phyloP scores from a whole-genome alignment of 805 yeast genomes.

The Candida namnaoensis region DNA sequence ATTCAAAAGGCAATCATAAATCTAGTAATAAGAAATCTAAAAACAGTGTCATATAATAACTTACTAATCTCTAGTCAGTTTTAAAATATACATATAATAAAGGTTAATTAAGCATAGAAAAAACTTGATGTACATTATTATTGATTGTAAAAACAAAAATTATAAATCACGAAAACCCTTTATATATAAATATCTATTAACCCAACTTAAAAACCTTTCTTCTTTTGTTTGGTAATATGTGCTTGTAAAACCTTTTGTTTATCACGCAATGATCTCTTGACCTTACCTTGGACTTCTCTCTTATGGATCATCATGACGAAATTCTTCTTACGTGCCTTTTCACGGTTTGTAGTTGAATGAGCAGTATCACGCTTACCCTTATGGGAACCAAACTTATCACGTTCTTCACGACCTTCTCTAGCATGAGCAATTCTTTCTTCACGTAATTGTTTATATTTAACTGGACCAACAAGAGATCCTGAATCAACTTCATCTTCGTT shows the following conservation, averaged over 20 bases:
- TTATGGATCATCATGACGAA: slow-evolving; percentile 98
- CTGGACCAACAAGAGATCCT: slow-evolving; percentile 63
- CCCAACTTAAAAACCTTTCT: slow-evolving; percentile 52
- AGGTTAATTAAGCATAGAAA: no score
- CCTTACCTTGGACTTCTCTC: slow-evolving; percentile 89
- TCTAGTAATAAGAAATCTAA: neutral
- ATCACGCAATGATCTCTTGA: slow-evolving; percentile 81
- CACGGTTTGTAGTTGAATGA: slow-evolving; percentile 91
- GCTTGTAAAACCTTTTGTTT: slow-evolving; percentile 81
- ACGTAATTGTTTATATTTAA: slow-evolving; percentile 69
- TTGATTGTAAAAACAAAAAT: no score
- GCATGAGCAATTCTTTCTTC: slow-evolving; percentile 87
- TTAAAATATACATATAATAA: no score
- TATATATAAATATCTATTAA: no score
- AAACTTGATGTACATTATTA: slow-evolving; percentile 1
- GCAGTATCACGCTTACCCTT: slow-evolving; percentile 68
- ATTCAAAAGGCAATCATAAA: neutral
- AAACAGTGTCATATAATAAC: neutral
- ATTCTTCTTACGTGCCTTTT: slow-evolving; percentile 97
- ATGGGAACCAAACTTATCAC: slow-evolving; percentile 84
- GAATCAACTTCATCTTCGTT: slow-evolving; percentile 88
- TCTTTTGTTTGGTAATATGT: slow-evolving; percentile 85
- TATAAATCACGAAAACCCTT: no score
- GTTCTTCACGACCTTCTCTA: slow-evolving; percentile 86
- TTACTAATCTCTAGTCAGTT: no score